Conservation (phyloP, 1,139 yeast species). For the Yamadazyma diddensiae region DNA sequence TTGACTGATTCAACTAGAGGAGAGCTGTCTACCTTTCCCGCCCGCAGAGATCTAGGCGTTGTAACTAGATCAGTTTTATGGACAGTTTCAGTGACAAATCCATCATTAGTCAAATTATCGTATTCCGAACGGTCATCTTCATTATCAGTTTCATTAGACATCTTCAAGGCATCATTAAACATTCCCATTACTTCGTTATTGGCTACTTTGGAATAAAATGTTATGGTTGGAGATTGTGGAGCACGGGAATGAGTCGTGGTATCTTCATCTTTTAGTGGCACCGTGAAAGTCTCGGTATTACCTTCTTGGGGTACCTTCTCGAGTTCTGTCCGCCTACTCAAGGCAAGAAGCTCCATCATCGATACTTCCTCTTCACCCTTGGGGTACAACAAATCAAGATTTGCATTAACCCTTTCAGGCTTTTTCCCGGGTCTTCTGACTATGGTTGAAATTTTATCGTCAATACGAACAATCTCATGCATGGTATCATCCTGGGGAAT, state of each 20-base stretch:
- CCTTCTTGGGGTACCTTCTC: neutral
- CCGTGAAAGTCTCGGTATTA: slow-evolving; percentile 22
- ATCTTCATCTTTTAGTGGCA: slow-evolving; percentile 33
- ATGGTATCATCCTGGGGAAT: slow-evolving; percentile 8
- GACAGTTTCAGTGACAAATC: slow-evolving; percentile 53
- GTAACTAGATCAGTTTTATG: slow-evolving; percentile 9
- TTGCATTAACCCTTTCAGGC: slow-evolving; percentile 62
- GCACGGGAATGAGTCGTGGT: slow-evolving; percentile 11
- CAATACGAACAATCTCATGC: slow-evolving; percentile 7
- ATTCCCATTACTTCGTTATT: slow-evolving; percentile 70
- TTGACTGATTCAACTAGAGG: slow-evolving; percentile 41
- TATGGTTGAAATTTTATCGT: slow-evolving; percentile 28
- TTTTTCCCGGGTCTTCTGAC: slow-evolving; percentile 58
- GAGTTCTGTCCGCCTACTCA: slow-evolving; percentile 16
- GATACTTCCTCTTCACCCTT: slow-evolving; percentile 45
- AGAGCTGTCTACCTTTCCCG: slow-evolving; percentile 28
- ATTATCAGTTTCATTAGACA: slow-evolving; percentile 25
- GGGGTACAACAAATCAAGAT: slow-evolving; percentile 52
- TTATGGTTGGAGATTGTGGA: slow-evolving; percentile 71
- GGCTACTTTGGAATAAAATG: slow-evolving; percentile 74
- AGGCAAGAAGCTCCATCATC: slow-evolving; percentile 57
- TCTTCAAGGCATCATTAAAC: slow-evolving; percentile 58
- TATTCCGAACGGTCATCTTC: slow-evolving; percentile 24
- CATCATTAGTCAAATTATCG: slow-evolving; percentile 38
- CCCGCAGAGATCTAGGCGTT: slow-evolving; percentile 5